Conservation (phyloP, 1,284 basidiomycete genomes). For the Omphalotus olearius region DNA sequence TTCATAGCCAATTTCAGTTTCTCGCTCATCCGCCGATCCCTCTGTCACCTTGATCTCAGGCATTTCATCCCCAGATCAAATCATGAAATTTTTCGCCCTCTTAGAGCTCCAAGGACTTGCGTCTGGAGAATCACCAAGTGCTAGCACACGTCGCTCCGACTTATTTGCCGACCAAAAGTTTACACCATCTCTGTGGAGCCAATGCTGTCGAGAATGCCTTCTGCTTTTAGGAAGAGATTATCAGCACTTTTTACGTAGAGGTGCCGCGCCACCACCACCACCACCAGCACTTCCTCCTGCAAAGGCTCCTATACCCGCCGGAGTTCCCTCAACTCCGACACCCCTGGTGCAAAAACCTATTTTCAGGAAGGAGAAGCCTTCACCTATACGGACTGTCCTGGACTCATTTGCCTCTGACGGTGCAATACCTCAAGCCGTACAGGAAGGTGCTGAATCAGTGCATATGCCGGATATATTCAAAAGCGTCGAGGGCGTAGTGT, state of each 20-base stretch:
- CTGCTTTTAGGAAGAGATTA: conserved; percentile 63
- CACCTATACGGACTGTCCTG: conserved; percentile 46
- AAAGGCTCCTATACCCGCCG: conserved; percentile 20
- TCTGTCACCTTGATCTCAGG: conserved; percentile 57
- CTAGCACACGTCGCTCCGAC: conserved; percentile 41
- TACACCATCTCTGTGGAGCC: conserved; percentile 60
- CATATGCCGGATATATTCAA: conserved; percentile 61
- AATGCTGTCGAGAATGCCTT: conserved; percentile 55
- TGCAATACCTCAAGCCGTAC: conserved; percentile 44
- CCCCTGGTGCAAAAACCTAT: conserved; percentile 47
- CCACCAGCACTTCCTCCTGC: conserved; percentile 22
- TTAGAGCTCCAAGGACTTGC: conserved; percentile 47
- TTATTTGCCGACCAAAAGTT: conserved; percentile 71
- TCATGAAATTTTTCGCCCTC: conserved; percentile 56
- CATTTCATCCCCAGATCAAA: conserved; percentile 41
- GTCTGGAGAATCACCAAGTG: conserved; percentile 33
- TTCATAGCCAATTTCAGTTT: conserved; percentile 39
- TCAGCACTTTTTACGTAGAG: conserved; percentile 49
- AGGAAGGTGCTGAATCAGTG: conserved; percentile 39
- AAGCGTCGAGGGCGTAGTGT: conserved; percentile 32
- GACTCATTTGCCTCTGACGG: conserved; percentile 58
- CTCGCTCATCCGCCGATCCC: conserved; percentile 40
- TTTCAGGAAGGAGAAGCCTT: conserved; percentile 34
- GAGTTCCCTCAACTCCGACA: conserved; percentile 24
- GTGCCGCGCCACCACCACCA: conserved; percentile 33